A percentile compares a stretch with the other conserved stretches of the same genome.
These are phyloP conservation scores for Fraxinus angustifolia DNA, from an alignment of 305 asterid genomes.

Conservation along the genomic window DNA sequence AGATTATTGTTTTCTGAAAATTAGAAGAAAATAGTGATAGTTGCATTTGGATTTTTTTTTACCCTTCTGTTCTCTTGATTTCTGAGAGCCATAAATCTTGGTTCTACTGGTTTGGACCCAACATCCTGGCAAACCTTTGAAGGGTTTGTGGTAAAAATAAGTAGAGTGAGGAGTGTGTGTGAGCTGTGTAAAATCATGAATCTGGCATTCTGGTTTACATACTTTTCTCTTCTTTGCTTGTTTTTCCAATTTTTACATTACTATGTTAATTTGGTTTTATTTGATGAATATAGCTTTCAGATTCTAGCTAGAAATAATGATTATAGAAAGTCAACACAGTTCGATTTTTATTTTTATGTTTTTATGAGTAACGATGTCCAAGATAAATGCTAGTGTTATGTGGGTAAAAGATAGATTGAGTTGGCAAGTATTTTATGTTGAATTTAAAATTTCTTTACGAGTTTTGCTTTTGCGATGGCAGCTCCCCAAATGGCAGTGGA, in stretches of 20 bases:
- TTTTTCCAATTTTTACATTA: constrained; percentile 11
- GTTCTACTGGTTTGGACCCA: constrained; percentile 3
- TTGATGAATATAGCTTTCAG: background rate
- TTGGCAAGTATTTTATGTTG: constrained; percentile 10
- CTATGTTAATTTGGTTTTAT: constrained; percentile 6
- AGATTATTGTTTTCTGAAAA: constrained; percentile 1
- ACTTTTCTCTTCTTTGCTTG: constrained; percentile 13
- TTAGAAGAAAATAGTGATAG: constrained; percentile 4
- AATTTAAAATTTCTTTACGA: constrained; percentile 5
- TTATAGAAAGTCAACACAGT: background rate
- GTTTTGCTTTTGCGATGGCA: constrained; percentile 37
- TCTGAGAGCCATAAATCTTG: constrained; percentile 14
- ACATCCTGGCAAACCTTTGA: constrained; percentile 15
- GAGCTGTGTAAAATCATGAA: constrained; percentile 28
- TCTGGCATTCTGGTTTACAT: constrained; percentile 20
- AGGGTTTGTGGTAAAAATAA: constrained; percentile 16
- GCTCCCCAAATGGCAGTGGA: constrained; percentile 62
- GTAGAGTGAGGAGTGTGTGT: constrained; percentile 8
- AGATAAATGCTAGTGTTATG: constrained; percentile 10
- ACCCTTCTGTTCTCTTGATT: background rate
- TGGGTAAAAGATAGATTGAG: background rate
- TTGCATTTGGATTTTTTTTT: background rate
- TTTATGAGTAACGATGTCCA: background rate
- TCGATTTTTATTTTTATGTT: background rate
- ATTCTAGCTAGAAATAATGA: constrained; percentile 15